Conservation (phyloP, 2,329 filamentous ascomycete genomes). For the Claviceps spartinae region DNA sequence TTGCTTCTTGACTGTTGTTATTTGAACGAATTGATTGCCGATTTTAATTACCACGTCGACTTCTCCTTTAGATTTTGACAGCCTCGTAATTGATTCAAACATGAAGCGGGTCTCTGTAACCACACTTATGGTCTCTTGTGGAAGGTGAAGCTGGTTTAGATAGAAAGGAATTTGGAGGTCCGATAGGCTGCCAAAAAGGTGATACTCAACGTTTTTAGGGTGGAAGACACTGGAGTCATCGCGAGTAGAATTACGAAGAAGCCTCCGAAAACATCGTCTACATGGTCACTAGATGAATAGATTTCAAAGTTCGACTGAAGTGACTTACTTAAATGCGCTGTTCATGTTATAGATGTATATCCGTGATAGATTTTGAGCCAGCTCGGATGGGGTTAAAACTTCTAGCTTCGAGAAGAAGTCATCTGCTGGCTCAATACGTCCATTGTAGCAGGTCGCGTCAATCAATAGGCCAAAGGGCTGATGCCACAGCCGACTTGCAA, state of each 20-base stretch:
- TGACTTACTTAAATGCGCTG: conserved; percentile 44
- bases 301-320: too few relatives aligned
- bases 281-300: background rate
- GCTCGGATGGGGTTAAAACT: conserved; percentile 46
- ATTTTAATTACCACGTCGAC: conserved; percentile 57
- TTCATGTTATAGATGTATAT: conserved; percentile 66
- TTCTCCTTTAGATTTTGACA: conserved; percentile 57
- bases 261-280: conserved; percentile 49
- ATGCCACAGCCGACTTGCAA: conserved; percentile 57
- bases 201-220: conserved; percentile 51
- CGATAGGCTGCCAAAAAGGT: conserved; percentile 50
- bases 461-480: conserved; percentile 54
- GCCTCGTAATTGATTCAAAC: conserved; percentile 49
- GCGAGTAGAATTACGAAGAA: conserved; percentile 47
- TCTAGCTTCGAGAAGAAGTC: conserved; percentile 52
- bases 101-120: conserved; percentile 52
- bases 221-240: conserved; percentile 48
- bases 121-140: conserved; percentile 57
- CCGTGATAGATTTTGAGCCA: conserved; percentile 43
- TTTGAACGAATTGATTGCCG: conserved; percentile 55
- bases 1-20: conserved; percentile 55
- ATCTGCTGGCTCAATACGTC: conserved; percentile 52
- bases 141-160: conserved; percentile 50
- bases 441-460: conserved; percentile 57
- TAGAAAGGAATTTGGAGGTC: conserved; percentile 55